Conservation (phyloP, 1,139 yeast species). For the Magnusiomyces ingens region DNA sequence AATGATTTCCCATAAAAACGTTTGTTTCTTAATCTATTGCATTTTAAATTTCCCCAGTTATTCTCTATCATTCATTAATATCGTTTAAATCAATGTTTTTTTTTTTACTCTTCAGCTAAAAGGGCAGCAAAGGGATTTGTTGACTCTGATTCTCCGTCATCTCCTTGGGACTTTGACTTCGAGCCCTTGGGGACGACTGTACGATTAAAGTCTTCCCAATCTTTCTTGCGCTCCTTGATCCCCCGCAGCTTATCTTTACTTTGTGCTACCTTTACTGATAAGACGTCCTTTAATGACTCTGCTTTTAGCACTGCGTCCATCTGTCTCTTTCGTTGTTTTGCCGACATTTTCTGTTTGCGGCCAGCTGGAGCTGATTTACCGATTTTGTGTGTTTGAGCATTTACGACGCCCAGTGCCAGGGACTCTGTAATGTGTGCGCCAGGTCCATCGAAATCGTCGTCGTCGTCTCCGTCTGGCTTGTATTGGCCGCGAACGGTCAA, state of each 20-base stretch:
- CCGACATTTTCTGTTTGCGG: conserved; percentile 11
- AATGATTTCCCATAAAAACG: too few relatives aligned
- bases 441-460: not conserved
- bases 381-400: conserved; percentile 5
- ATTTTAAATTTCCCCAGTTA: too few relatives aligned
- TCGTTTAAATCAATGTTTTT: not conserved
- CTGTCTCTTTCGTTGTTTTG: conserved; percentile 20
- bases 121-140: conserved; percentile 3
- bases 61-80: too few relatives aligned
- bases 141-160: not conserved
- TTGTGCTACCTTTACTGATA: conserved; percentile 26
- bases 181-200: not conserved
- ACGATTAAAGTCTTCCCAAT: conserved; percentile 17
- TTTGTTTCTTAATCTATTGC: too few relatives aligned
- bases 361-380: not conserved
- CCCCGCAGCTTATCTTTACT: conserved; percentile 24
- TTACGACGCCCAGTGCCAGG: conserved; percentile 13
- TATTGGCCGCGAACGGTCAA: conserved; percentile 25
- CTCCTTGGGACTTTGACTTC: not conserved
- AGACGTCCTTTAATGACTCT: conserved; percentile 23
- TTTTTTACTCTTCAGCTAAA: not conserved
- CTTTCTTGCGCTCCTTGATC: conserved; percentile 22
- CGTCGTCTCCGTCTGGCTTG: conserved; percentile 13
- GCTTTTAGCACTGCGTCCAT: conserved; percentile 25
- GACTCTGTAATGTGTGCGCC: not conserved